A percentile compares a stretch with the other conserved stretches of the same genome.
Evolutionary conservation across 352 stramenopile species (phyloP).

Genomic region (Phytophthora rubi): DNA sequence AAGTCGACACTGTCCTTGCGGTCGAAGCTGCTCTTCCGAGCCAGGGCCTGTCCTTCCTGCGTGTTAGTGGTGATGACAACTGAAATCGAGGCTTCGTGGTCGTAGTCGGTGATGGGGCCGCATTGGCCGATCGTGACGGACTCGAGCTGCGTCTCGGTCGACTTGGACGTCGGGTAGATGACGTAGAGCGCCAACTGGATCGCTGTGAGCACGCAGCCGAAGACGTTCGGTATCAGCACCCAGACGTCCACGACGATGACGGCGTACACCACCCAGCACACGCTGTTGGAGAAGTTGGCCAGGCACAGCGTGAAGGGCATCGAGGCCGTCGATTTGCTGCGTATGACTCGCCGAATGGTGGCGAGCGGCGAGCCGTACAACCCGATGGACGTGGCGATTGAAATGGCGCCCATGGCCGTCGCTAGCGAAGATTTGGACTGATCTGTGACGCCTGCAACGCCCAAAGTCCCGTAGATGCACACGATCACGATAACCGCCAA

Average conservation of each 20-base stretch:
- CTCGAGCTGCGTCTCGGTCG: conserved; percentile 15
- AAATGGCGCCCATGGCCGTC: conserved; percentile 51
- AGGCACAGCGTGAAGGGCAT: conserved; percentile 43
- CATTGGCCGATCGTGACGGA: conserved; percentile 16
- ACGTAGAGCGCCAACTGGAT: conserved; percentile 37
- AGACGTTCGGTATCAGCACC: conserved; percentile 48
- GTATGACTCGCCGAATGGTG: conserved; percentile 41
- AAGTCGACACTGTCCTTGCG: conserved; percentile 27
- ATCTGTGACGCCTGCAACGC: conserved; percentile 31
- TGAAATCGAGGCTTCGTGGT: conserved; percentile 24
- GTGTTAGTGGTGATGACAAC: conserved; percentile 19
- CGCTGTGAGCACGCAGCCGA: conserved; percentile 35
- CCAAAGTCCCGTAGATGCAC: conserved; percentile 44
- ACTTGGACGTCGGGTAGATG: conserved; percentile 33
- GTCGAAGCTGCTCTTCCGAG: conserved; percentile 26
- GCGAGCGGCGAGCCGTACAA: conserved; percentile 65
- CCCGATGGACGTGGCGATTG: conserved; percentile 56
- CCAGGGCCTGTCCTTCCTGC: neutral
- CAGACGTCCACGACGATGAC: conserved; percentile 49
- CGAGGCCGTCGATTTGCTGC: conserved; percentile 38
- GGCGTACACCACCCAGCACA: conserved; percentile 54
- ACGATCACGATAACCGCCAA: conserved; percentile 31
- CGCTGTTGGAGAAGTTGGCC: conserved; percentile 47
- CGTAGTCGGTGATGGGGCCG: conserved; percentile 8
- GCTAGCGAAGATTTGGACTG: conserved; percentile 40